These are phyloP conservation scores for Cryphonectria parasitica DNA, from an alignment of 2,329 filamentous ascomycete species.

Conservation along the genomic window DNA sequence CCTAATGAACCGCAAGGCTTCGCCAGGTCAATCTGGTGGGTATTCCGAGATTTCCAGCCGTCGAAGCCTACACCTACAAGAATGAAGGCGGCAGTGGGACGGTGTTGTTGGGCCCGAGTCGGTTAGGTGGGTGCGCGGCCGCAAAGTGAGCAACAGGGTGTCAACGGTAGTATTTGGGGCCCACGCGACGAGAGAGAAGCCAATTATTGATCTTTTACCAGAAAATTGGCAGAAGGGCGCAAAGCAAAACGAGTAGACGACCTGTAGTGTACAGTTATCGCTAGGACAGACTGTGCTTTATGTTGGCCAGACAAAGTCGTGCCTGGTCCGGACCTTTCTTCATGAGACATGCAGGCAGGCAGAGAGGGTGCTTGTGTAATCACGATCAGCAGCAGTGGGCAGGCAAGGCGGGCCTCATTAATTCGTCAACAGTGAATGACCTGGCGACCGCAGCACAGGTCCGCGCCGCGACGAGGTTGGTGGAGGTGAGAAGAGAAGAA, in stretches of 20 bases:
- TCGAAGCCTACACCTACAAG: neutral
- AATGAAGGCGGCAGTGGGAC: neutral
- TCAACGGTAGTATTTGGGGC: neutral
- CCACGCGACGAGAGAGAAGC: neutral
- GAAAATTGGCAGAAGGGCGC: neutral
- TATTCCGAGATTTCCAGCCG: neutral
- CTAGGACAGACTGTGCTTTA: neutral
- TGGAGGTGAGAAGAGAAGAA: neutral
- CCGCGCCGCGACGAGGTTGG: constrained; percentile 18
- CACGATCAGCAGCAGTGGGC: constrained; percentile 15
- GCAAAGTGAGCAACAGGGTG: neutral
- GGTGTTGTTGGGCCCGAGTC: neutral
- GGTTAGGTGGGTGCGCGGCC: neutral
- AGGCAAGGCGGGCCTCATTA: constrained; percentile 22
- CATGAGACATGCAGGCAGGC: neutral
- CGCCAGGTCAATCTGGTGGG: neutral
- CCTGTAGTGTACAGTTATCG: constrained; percentile 1
- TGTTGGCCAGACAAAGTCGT: neutral
- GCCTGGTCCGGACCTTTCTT: neutral
- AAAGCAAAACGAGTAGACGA: neutral
- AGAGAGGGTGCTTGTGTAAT: constrained; percentile 15
- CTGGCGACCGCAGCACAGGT: constrained; percentile 20
- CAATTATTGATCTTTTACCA: neutral
- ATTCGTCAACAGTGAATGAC: neutral
- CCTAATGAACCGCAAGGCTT: neutral